These are phyloP conservation scores for Gleditsia sinensis DNA, from an alignment of 306 rosid genomes.

Conservation along the genomic window DNA sequence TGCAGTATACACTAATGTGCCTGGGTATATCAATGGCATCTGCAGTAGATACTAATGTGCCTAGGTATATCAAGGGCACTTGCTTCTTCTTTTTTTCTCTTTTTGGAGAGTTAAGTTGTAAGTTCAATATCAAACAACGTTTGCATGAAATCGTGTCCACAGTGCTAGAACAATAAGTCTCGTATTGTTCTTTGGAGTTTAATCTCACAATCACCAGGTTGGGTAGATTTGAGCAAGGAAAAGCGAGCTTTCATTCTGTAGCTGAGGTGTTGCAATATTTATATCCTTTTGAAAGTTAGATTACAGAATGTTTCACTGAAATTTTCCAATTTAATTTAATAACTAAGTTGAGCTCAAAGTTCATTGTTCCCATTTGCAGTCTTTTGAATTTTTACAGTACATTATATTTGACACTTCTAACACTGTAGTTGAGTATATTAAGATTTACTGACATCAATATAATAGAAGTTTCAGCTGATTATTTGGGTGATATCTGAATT, in stretches of 20 bases:
- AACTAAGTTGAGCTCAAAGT: neutral
- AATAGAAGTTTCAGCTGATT: constrained; percentile 6
- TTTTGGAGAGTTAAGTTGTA: neutral
- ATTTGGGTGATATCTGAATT: constrained; percentile 7
- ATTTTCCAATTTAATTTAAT: constrained; percentile 9
- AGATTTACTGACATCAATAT: neutral
- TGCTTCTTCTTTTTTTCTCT: neutral
- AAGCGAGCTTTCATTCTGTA: neutral
- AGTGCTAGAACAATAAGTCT: neutral
- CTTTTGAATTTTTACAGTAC: neutral
- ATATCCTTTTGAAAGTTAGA: neutral
- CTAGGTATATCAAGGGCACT: neutral
- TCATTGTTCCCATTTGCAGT: neutral
- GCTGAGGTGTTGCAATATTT: neutral
- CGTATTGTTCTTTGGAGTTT: neutral
- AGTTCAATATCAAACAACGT: neutral
- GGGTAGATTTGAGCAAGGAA: constrained; percentile 9
- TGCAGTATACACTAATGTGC: neutral
- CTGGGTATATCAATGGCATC: neutral
- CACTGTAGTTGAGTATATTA: constrained; percentile 4
- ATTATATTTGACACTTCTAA: constrained; percentile 2
- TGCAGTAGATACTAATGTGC: neutral
- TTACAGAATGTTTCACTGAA: neutral
- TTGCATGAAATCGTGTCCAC: neutral
- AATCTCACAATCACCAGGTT: neutral